Percentiles rank a stretch among this genome's conserved stretches.
Conservation (phyloP, 2,329 filamentous ascomycete species). For the Septoria linicola region DNA sequence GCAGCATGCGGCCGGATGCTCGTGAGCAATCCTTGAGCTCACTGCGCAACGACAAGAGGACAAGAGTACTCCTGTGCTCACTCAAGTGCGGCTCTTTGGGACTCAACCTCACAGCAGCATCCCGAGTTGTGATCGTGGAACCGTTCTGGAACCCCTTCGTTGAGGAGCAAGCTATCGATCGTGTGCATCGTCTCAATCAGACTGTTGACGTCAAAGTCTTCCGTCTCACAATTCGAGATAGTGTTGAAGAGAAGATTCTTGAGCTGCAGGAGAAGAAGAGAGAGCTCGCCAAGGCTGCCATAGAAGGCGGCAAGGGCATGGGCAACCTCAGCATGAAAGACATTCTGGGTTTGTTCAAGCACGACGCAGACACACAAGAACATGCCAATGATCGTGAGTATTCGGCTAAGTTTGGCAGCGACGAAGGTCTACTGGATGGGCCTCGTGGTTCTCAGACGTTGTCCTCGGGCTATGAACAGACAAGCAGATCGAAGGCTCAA, state of each 20-base stretch:
- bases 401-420: constrained; percentile 37
- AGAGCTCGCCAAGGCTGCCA: constrained; percentile 83
- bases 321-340: constrained; percentile 90
- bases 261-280: constrained; percentile 92
- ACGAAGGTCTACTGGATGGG: constrained; percentile 39
- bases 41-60: constrained; percentile 71
- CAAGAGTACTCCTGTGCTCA: constrained; percentile 84
- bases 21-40: constrained; percentile 81
- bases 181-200: constrained; percentile 96
- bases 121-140: constrained; percentile 89
- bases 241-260: constrained; percentile 92
- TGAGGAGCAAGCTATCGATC: constrained; percentile 97
- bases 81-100: constrained; percentile 91
- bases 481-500: constrained; percentile 22
- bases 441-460: constrained; percentile 7
- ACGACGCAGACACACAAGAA: constrained; percentile 56
- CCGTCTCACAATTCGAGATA: constrained; percentile 81
- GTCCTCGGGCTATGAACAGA: constrained; percentile 9
- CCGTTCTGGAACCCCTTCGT: constrained; percentile 99
- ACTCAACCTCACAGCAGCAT: constrained; percentile 90
- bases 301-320: constrained; percentile 76
- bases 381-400: constrained; percentile 45
- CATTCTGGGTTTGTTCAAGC: constrained; percentile 84
- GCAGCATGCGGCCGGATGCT: constrained; percentile 88
- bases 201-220: constrained; percentile 93